A percentile compares a stretch with the other conserved stretches of the same genome.
Evolutionary conservation across 2,329 filamentous ascomycete genomes (phyloP).

Genomic region (Aspergillus sp.): DNA sequence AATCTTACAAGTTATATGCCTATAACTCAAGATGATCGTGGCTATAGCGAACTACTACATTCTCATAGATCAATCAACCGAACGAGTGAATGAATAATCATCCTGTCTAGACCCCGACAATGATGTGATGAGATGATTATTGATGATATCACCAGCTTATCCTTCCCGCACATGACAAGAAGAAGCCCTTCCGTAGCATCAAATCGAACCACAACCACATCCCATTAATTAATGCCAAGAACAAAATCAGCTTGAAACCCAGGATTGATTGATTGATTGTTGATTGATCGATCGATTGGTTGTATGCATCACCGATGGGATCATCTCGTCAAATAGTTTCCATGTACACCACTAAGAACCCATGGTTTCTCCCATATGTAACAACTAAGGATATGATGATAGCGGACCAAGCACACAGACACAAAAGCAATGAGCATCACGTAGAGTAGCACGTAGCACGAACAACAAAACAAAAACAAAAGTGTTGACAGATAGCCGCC

Average conservation of each 20-base stretch:
- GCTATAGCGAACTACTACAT: no score
- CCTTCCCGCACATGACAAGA: no score
- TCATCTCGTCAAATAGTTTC: background rate
- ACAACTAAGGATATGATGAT: conserved; percentile 15
- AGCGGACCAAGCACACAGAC: background rate
- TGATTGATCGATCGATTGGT: background rate
- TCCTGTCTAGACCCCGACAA: no score
- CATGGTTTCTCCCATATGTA: conserved; percentile 10
- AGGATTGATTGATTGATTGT: background rate
- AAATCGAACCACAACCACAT: no score
- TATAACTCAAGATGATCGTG: no score
- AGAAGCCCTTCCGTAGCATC: no score
- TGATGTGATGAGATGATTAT: no score
- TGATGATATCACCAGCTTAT: no score
- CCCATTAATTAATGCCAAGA: no score
- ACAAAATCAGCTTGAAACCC: background rate
- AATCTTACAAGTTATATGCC: no score
- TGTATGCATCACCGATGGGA: background rate
- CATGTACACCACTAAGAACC: conserved; percentile 13
- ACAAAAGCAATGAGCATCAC: background rate
- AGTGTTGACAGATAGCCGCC: conserved; percentile 25
- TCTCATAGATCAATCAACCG: no score
- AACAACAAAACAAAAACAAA: conserved; percentile 10
- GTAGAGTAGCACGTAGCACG: conserved; percentile 6
- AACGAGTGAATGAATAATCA: no score